phyloP scores from a whole-genome alignment of 2,329 filamentous ascomycete species.

The Aaosphaeria arxii region DNA sequence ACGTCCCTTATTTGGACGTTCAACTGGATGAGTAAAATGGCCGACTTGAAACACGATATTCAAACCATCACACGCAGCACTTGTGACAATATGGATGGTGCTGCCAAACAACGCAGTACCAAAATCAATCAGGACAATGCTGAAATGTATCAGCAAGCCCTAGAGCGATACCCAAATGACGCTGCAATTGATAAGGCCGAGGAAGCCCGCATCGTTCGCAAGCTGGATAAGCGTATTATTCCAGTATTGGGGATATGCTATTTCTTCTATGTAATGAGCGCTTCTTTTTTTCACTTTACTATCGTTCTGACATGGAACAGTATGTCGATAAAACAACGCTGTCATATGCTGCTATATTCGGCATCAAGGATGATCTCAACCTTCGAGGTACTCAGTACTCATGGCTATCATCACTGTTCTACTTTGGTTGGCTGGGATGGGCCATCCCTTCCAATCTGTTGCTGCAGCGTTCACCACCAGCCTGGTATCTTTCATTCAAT shows the following conservation, averaged over 20 bases:
- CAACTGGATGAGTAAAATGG: background rate
- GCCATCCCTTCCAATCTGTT: conserved; percentile 5
- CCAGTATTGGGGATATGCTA: conserved; percentile 55
- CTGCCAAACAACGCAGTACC: background rate
- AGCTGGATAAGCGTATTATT: conserved; percentile 60
- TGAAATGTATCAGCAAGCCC: background rate
- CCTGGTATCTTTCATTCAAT: conserved; percentile 27
- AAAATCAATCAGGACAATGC: background rate
- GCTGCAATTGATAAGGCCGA: conserved; percentile 40
- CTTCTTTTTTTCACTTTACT: background rate
- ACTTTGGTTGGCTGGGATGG: conserved; percentile 14
- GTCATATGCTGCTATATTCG: conserved; percentile 59
- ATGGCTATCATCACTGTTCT: conserved; percentile 54
- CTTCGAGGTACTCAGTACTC: conserved; percentile 56
- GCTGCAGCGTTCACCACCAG: conserved; percentile 19
- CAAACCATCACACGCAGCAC: background rate
- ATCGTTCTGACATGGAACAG: background rate
- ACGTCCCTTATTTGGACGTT: too few species aligned
- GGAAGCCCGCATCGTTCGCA: conserved; percentile 49
- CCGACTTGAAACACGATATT: background rate
- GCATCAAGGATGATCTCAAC: conserved; percentile 56
- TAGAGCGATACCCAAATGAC: background rate
- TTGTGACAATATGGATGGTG: background rate
- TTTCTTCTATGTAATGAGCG: conserved; percentile 34
- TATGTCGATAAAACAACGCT: conserved; percentile 43